These are phyloP conservation scores for Cladophialophora psammophila DNA, from an alignment of 2,329 filamentous ascomycete genomes.

Conservation along the genomic window DNA sequence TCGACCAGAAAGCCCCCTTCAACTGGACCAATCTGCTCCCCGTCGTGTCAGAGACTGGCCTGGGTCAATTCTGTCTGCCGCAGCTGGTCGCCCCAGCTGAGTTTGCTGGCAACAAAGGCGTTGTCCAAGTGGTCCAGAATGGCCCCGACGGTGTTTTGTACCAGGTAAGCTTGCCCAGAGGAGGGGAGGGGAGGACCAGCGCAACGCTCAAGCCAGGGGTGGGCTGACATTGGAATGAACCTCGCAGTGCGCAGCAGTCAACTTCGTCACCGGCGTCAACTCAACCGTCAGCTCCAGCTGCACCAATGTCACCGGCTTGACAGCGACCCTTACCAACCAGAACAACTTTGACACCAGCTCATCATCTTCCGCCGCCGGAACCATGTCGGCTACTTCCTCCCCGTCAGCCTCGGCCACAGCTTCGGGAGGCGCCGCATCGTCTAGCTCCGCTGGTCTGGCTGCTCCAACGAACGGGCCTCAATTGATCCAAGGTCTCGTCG, in stretches of 20 bases:
- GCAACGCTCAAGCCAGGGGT: no score
- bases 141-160: slow-evolving; percentile 36
- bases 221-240: slow-evolving; percentile 5
- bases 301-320: slow-evolving; percentile 65
- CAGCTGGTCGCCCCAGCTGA: slow-evolving; percentile 51
- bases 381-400: slow-evolving; percentile 7
- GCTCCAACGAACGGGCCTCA: slow-evolving; percentile 20
- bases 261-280: slow-evolving; percentile 35
- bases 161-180: slow-evolving; percentile 28
- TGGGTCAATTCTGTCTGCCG: slow-evolving; percentile 72
- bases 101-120: slow-evolving; percentile 34
- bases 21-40: slow-evolving; percentile 70
- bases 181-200: no score
- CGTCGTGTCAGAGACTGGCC: slow-evolving; percentile 65
- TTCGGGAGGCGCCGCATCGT: slow-evolving; percentile 20
- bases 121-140: slow-evolving; percentile 34
- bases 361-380: slow-evolving; percentile 12
- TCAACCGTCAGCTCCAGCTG: slow-evolving; percentile 54
- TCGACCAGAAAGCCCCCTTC: slow-evolving; percentile 66
- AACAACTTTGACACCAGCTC: slow-evolving; percentile 30
- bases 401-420: slow-evolving; percentile 13
- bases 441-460: slow-evolving; percentile 21
- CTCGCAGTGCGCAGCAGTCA: slow-evolving; percentile 37
- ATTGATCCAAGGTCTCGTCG: slow-evolving; percentile 20
- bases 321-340: slow-evolving; percentile 44